These are phyloP conservation scores for Glycyrrhiza uralensis DNA, from an alignment of 306 rosid species.

Conservation along the genomic window DNA sequence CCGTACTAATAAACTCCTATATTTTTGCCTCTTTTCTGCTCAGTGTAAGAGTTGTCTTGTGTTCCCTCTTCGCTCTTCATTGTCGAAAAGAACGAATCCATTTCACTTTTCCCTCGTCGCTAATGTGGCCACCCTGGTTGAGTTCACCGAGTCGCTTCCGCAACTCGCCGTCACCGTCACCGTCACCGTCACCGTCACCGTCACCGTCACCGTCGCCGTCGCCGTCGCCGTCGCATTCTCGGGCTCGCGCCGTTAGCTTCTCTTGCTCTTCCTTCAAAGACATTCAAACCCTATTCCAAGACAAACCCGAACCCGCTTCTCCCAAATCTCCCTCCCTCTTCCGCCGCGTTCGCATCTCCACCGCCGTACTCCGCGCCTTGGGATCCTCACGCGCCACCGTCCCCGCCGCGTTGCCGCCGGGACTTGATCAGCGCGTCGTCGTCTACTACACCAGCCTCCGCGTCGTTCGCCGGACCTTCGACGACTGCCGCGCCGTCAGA, in stretches of 20 bases:
- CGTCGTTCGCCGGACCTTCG: slow-evolving; percentile 77
- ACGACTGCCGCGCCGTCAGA: slow-evolving; percentile 65
- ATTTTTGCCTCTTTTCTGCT: no score
- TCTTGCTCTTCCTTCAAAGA: slow-evolving; percentile 82
- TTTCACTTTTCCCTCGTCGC: neutral
- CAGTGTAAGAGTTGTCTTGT: no score
- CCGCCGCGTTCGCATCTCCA: slow-evolving; percentile 59
- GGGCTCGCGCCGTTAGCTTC: slow-evolving; percentile 20
- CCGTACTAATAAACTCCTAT: no score
- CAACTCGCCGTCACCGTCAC: slow-evolving; percentile 27
- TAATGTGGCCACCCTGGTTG: slow-evolving; percentile 82
- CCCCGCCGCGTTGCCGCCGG: slow-evolving; percentile 24
- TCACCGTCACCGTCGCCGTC: slow-evolving; percentile 30
- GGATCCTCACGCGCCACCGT: slow-evolving; percentile 20
- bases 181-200: no score
- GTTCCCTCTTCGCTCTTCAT: no score
- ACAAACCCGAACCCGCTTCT: slow-evolving; percentile 30
- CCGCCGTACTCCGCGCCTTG: slow-evolving; percentile 52
- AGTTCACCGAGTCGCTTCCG: slow-evolving; percentile 53
- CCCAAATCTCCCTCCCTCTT: slow-evolving; percentile 63
- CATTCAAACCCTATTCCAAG: slow-evolving; percentile 52
- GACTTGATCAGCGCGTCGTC: slow-evolving; percentile 48
- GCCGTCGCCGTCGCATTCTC: neutral
- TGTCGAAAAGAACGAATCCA: neutral
- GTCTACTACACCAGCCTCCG: slow-evolving; percentile 81